These are phyloP conservation scores for Phlebiopsis gigantea DNA, from an alignment of 768 basidiomycete species.

Conservation along the genomic window DNA sequence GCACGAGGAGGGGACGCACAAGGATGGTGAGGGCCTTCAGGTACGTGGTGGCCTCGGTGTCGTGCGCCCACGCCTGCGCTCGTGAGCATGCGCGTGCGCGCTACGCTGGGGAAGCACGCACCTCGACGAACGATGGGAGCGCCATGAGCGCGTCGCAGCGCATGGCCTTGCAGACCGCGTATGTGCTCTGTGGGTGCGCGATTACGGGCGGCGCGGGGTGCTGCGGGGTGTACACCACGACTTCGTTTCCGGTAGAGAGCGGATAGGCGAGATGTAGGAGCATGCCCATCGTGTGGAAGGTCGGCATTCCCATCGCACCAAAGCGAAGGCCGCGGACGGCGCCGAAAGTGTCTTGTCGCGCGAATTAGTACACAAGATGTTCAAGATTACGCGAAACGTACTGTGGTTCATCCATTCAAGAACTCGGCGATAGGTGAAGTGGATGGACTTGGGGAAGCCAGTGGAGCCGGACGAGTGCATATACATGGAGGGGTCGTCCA, in stretches of 20 bases:
- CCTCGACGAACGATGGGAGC: conserved; percentile 17
- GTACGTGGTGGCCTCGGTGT: conserved; percentile 9
- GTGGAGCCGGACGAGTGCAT: conserved; percentile 50
- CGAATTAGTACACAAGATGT: too few relatives aligned
- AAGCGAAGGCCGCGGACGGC: conserved; percentile 1
- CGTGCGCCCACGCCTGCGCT: conserved; percentile 15
- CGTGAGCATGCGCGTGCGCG: background rate
- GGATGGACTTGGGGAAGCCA: conserved; percentile 39
- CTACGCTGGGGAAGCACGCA: background rate
- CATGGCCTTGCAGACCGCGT: conserved; percentile 1
- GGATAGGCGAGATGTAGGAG: conserved; percentile 4
- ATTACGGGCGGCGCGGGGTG: conserved; percentile 11
- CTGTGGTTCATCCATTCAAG: background rate
- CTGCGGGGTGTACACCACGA: conserved; percentile 10
- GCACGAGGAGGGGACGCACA: background rate
- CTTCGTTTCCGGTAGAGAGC: conserved; percentile 3
- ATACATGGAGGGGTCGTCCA: conserved; percentile 25
- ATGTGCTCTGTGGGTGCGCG: conserved; percentile 13
- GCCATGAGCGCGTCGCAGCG: conserved; percentile 3
- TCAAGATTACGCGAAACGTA: too few relatives aligned
- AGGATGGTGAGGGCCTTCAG: conserved; percentile 7
- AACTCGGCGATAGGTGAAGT: conserved; percentile 11
- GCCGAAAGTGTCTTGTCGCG: conserved; percentile 7
- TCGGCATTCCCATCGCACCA: conserved; percentile 1
- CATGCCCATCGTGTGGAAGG: conserved; percentile 11